phyloP scores from a whole-genome alignment of 129 eudicot species.

The Flaveria bidentis region DNA sequence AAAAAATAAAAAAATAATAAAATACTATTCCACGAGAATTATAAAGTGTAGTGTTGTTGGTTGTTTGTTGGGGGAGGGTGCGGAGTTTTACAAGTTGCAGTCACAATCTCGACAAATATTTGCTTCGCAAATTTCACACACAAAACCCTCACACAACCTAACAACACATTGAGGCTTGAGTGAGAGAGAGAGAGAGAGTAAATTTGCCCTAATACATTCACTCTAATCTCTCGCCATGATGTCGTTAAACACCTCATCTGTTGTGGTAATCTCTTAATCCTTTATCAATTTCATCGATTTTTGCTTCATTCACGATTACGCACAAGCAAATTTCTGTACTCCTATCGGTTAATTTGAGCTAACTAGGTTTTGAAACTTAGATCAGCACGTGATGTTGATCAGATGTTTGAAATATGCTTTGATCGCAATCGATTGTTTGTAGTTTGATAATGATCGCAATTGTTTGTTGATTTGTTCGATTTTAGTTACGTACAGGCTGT shows the following conservation, averaged over 20 bases:
- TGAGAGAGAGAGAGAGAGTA: not conserved
- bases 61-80: not conserved
- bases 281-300: not conserved
- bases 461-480: not conserved
- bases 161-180: not conserved
- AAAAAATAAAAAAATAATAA: too few relatives aligned
- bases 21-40: too few relatives aligned
- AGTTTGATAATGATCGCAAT: not conserved
- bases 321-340: not conserved
- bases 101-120: slow-evolving; percentile 13
- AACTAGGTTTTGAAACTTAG: not conserved
- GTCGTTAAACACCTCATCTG: slow-evolving; percentile 27
- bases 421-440: not conserved
- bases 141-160: not conserved
- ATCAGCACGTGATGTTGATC: not conserved
- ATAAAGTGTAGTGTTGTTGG: too few relatives aligned
- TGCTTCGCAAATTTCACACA: not conserved
- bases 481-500: not conserved
- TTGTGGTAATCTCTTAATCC: not conserved
- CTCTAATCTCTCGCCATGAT: slow-evolving; percentile 32
- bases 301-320: not conserved
- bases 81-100: slow-evolving; percentile 27
- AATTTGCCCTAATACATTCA: slow-evolving; percentile 1
- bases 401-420: not conserved
- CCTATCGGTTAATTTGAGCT: not conserved